Base-by-base conservation (phyloP, 495 filamentous ascomycete species). In the Bacidia gigantensis region DNA sequence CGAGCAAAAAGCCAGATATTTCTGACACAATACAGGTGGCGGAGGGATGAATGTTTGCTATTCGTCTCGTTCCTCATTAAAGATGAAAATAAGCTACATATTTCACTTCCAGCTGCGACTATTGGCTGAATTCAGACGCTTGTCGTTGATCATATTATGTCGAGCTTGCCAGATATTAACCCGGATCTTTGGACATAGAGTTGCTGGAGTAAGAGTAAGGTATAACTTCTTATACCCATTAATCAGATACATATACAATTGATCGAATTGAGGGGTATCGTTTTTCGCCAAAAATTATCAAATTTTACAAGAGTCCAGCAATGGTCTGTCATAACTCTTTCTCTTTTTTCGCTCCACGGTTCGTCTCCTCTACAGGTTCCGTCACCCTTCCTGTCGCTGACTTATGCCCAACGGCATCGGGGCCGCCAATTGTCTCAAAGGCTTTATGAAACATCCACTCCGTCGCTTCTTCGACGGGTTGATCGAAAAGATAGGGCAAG, bases 391-490 rank as follows among this genome's bases (percentile, higher is more conserved):
- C 60, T 2, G 51, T 61, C 44, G 55, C 50, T 17, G 59, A 53
- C 35, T 29, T 32, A 41, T 62, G 57, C 3, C 46, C 32, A 26
- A 76, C 69, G n/a, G 72, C 73, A 38, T 71, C 65, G 49, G 80
- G 75, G 1, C 88, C 87, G 3, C 81, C 86, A 56, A 84, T 74
- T 2, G 72, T 58, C 58, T 80, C 74, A 55, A 93, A 84, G 0
- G 73, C 84, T 56, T 80, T 84, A 49, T 92, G 82, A 71, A 98
- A 96, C 9, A 71, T 62, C 86, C 84, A 95, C 59, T 96, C 90
- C 2, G 94, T 82, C 0, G 83, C 87, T 51, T 85, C 72, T 65
- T 96, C 92, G 22, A 98, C 86, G 10, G 92, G 89, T 61, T 95
- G 77, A 60, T 98, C 92, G 63, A 97, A 98, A 39, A 96, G 62